Evolutionary conservation across 805 yeast genomes (phyloP), one percentile per base, ranked within the genome.

Genomic region (Metschnikowia noctiluminum): DNA sequence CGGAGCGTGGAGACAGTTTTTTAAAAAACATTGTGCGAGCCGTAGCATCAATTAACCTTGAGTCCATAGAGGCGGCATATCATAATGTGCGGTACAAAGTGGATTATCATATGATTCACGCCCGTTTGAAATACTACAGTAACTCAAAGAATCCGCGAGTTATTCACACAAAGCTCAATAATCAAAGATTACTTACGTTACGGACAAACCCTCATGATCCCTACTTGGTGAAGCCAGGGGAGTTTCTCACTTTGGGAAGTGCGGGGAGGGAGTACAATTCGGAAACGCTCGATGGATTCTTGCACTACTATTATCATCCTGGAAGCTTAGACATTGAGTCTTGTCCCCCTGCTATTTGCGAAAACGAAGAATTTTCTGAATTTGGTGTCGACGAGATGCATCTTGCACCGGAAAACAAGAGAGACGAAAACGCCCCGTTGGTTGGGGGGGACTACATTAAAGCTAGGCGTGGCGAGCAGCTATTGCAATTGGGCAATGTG

Each of bases 41-140:
- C 9, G 52, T 48, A 37, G 48, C 52, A 31, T 43, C 49, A n/a
- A 38, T 49, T 28, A 50, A 52, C 28, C 45, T 49, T 28, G 43
- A 48, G 35, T 40, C 49, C 9, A 34, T 52, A 15, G 57, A 50
- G 38, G 37, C 49, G 5, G 47, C 50, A 28, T 44, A 53, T 36
- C 71, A 64, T 46, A 61, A 62, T 13, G 51, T 65, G 35, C 63
- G 68, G 44, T 69, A 65, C 55, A 65, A 66, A 43, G 50, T 66
- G 31, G 69, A 65, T 46, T 65, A 68, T 48, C 56, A 63, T 40
- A 56, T 58, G 35, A 66, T 71, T 27, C 69, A 69, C 43, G 70
- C 64, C 48, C 62, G 64, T 21, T 72, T 68, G 45, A 61, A 62
- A 38, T 71, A 65, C 58, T 74, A 76, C 58, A 70, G 69, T 57